Evolutionary conservation across 768 basidiomycete species (phyloP), one percentile per base, ranked within the genome.

Genomic region (Cubamyces sp.): DNA sequence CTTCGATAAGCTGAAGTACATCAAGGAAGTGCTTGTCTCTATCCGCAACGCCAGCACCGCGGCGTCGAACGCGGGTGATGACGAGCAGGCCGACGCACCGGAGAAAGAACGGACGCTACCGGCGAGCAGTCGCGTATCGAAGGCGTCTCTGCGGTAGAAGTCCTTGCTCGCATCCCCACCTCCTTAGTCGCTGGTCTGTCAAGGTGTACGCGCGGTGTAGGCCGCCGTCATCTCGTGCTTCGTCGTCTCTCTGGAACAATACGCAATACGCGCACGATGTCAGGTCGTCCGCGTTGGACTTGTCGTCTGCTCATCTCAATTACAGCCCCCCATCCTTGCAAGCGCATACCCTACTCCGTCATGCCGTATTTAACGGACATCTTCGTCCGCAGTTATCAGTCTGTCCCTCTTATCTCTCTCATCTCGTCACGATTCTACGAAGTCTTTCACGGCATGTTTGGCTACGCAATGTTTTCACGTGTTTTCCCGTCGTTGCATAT

Each of bases 1-100:
- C 39, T 74, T 94, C 34, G 88, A 88, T 65, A 94, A 94, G 77
- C 81, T 94, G 67, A 87, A 87, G 74, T 95, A 91, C 74, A 92
- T 89, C 79, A 89, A 88, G 71, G 93, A 95, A 72, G 90, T 95
- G 37, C 79, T 95, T 50, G 73, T 81, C 57, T 87, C 86, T 63
- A 92, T 92, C 65, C 78, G 80, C 56, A 84, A 81, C 54, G 87
- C 86, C 46, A 87, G 83, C 67, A 80, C 75, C 2, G 74, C 74
- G 9, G 21, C 43, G 19, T 18, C 26, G 41, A 30, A 30, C 19
- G 12, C 8, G 25, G 47, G 30, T 19, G 47, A 40, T 14, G 68
- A 26, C 14, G 67, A 43, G 6, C 46, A n/a, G 37, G 48, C 39
- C 14, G 28, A 43, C 18, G 60, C 34, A 16, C 30, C 25, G 5